Percentiles rank a stretch among this genome's conserved stretches.
Conservation (phyloP, 257 asterid species). For the Leonotis leonurus region DNA sequence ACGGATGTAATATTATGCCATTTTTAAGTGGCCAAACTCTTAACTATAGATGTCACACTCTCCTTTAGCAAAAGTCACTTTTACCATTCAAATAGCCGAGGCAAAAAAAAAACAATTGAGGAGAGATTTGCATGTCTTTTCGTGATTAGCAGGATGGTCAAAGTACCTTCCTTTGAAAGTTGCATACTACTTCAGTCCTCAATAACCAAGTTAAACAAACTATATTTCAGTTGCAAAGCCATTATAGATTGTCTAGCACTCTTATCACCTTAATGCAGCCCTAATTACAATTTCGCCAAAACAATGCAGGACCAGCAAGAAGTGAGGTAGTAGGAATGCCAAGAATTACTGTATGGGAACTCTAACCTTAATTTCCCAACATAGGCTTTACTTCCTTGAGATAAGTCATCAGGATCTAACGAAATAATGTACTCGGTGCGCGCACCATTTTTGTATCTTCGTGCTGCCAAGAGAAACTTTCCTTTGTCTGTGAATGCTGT, state of each 20-base stretch:
- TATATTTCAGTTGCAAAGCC: neutral
- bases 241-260: neutral
- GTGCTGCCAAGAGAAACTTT: conserved; percentile 90
- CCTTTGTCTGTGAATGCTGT: conserved; percentile 79
- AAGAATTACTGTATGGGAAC: conserved; percentile 8
- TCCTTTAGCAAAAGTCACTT: no score
- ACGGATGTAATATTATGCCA: no score
- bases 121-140: neutral
- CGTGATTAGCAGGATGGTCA: neutral
- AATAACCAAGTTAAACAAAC: neutral
- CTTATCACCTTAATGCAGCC: neutral
- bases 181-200: no score
- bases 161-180: neutral
- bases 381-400: conserved; percentile 87
- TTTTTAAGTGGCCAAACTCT: no score
- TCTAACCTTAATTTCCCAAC: conserved; percentile 88
- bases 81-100: no score
- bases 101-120: no score
- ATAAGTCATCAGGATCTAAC: conserved; percentile 70
- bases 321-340: neutral
- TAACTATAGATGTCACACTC: no score
- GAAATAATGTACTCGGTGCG: conserved; percentile 78
- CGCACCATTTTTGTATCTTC: conserved; percentile 68
- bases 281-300: neutral
- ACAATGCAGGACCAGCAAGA: neutral